Percentiles rank a stretch among this genome's conserved stretches.
These are phyloP conservation scores for Leccinum rimulosum DNA, from an alignment of 768 basidiomycete genomes.

Conservation along the genomic window DNA sequence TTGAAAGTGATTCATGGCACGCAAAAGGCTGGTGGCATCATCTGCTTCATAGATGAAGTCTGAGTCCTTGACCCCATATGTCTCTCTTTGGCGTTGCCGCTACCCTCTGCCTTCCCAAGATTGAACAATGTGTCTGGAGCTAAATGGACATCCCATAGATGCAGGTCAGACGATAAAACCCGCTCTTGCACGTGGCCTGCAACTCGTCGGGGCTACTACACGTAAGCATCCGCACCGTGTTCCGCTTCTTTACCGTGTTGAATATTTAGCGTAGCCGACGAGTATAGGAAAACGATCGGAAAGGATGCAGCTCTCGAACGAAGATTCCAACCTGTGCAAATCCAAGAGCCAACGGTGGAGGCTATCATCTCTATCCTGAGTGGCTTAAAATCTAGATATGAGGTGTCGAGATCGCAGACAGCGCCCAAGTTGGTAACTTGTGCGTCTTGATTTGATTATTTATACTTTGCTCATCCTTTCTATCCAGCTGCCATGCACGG, in stretches of 20 bases:
- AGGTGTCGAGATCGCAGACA: slow-evolving; percentile 91
- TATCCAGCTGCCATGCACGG: slow-evolving; percentile 74
- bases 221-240: slow-evolving; percentile 43
- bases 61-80: too few species aligned
- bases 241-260: neutral
- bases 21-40: too few species aligned
- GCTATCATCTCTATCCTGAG: slow-evolving; percentile 84
- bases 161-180: too few species aligned
- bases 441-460: slow-evolving; percentile 24
- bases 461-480: neutral
- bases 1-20: too few species aligned
- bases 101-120: too few species aligned
- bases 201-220: slow-evolving; percentile 45
- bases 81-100: too few species aligned
- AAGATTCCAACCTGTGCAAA: slow-evolving; percentile 85
- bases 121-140: too few species aligned
- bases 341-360: slow-evolving; percentile 86
- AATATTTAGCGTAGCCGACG: slow-evolving; percentile 49
- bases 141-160: too few species aligned
- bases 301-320: slow-evolving; percentile 91
- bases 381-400: slow-evolving; percentile 80
- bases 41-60: too few species aligned
- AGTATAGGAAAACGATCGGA: slow-evolving; percentile 87
- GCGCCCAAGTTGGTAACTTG: slow-evolving; percentile 86
- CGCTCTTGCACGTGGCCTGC: too few species aligned